Conservation (phyloP, 306 rosid genomes). For the Lithocarpus polystachyus region DNA sequence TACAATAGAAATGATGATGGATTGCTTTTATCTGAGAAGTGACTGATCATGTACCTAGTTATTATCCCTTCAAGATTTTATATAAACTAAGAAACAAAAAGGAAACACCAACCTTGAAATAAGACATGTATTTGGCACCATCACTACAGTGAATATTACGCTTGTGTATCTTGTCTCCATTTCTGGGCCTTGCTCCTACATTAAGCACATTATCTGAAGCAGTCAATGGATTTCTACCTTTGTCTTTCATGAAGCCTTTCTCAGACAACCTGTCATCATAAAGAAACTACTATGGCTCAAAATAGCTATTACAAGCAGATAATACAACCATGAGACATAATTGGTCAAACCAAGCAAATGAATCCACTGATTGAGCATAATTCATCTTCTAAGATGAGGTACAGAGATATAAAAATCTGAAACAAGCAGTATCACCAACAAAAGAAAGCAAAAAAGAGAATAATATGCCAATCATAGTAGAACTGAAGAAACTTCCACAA, state of each 20-base stretch:
- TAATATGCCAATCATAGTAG: neutral
- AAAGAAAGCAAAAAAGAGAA: no score
- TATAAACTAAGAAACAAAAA: neutral
- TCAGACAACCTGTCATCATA: slow-evolving; percentile 44
- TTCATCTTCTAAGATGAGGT: neutral
- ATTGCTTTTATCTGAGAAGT: neutral
- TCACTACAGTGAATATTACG: slow-evolving; percentile 49
- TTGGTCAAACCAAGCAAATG: neutral
- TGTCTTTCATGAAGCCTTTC: slow-evolving; percentile 47
- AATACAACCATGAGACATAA: neutral
- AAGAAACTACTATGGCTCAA: neutral
- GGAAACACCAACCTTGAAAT: slow-evolving; percentile 71
- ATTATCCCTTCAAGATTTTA: slow-evolving; percentile 6
- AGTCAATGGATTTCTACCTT: slow-evolving; percentile 39
- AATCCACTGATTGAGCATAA: neutral
- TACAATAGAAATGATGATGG: no score
- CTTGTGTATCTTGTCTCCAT: slow-evolving; percentile 54
- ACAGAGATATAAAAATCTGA: neutral
- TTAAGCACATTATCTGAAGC: slow-evolving; percentile 40
- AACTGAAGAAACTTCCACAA: neutral
- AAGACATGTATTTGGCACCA: slow-evolving; percentile 87
- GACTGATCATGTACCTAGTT: neutral
- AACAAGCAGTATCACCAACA: neutral
- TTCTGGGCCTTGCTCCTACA: slow-evolving; percentile 40
- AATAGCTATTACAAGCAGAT: slow-evolving; percentile 3